Evolutionary conservation across 306 rosid genomes (phyloP).

Genomic region (Styphnolobium japonicum): DNA sequence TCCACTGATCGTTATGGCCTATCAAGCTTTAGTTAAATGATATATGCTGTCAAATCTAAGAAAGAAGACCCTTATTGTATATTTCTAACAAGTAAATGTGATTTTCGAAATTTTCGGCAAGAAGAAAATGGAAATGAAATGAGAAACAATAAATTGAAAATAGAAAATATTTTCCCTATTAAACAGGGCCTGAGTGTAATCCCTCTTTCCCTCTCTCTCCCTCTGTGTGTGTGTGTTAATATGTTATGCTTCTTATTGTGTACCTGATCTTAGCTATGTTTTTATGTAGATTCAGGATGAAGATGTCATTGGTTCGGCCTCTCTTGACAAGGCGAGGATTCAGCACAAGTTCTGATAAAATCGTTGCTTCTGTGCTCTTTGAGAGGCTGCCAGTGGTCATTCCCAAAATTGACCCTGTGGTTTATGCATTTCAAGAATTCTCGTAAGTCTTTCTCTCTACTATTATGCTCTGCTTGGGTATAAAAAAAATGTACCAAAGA

Average conservation of each 20-base stretch:
- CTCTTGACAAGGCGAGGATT: slow-evolving; percentile 49
- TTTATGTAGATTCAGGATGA: slow-evolving; percentile 48
- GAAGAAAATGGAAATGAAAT: neutral
- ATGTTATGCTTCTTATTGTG: neutral
- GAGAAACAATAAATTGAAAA: neutral
- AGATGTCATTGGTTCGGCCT: slow-evolving; percentile 52
- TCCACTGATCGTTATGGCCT: neutral
- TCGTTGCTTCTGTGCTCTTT: slow-evolving; percentile 85
- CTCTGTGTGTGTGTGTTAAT: neutral
- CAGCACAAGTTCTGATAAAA: slow-evolving; percentile 58
- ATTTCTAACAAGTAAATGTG: too few species aligned
- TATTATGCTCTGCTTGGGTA: neutral
- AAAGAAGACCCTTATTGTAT: neutral
- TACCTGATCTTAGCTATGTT: neutral
- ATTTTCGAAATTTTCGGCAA: neutral
- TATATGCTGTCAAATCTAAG: neutral
- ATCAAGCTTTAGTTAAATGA: neutral
- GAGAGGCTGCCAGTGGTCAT: slow-evolving; percentile 91
- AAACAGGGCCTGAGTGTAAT: neutral
- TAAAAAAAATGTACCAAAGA: neutral
- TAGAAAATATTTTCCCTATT: neutral
- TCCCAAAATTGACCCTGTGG: slow-evolving; percentile 84
- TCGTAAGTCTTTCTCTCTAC: slow-evolving; percentile 41
- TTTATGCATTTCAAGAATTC: slow-evolving; percentile 91
- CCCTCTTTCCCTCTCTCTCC: neutral